Conservation (phyloP, 1,139 yeast species). For the Sugiyamaella pinicola region DNA sequence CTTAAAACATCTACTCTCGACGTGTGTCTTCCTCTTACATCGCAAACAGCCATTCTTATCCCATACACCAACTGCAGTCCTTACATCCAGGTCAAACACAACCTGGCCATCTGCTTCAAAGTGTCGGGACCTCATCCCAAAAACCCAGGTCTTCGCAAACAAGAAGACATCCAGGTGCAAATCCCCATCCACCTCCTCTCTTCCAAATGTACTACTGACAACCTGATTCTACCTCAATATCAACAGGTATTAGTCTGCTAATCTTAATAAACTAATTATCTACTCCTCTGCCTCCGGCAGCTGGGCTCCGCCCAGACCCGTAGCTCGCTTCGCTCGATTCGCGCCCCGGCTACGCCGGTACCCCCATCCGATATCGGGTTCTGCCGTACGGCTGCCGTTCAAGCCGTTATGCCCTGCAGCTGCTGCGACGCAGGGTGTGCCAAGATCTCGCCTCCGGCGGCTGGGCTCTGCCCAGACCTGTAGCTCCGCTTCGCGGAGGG, state of each 20-base stretch:
- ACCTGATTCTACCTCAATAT: conserved; percentile 9
- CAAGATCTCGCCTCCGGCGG: too few relatives aligned
- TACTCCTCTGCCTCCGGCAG: not conserved
- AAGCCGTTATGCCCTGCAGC: too few relatives aligned
- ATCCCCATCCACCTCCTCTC: conserved; percentile 11
- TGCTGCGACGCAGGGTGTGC: too few relatives aligned
- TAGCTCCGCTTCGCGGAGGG: too few relatives aligned
- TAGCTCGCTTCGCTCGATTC: conserved; percentile 1
- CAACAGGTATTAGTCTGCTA: conserved; percentile 6
- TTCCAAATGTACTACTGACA: conserved; percentile 5
- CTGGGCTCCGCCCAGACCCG: conserved; percentile 1
- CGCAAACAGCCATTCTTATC: conserved; percentile 7
- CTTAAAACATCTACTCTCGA: conserved; percentile 4
- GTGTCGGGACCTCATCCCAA: conserved; percentile 9
- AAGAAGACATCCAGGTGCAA: conserved; percentile 13
- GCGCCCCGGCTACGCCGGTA: too few relatives aligned
- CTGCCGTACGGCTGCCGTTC: too few relatives aligned
- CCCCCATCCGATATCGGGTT: too few relatives aligned
- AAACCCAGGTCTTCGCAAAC: conserved; percentile 8
- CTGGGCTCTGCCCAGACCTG: too few relatives aligned
- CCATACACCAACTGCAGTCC: conserved; percentile 11
- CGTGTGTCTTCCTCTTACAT: not conserved
- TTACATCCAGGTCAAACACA: conserved; percentile 12
- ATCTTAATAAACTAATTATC: too few relatives aligned
- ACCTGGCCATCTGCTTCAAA: conserved; percentile 5